Evolutionary conservation across 768 basidiomycete genomes (phyloP).

Genomic region (Panaeolus cyanescens): DNA sequence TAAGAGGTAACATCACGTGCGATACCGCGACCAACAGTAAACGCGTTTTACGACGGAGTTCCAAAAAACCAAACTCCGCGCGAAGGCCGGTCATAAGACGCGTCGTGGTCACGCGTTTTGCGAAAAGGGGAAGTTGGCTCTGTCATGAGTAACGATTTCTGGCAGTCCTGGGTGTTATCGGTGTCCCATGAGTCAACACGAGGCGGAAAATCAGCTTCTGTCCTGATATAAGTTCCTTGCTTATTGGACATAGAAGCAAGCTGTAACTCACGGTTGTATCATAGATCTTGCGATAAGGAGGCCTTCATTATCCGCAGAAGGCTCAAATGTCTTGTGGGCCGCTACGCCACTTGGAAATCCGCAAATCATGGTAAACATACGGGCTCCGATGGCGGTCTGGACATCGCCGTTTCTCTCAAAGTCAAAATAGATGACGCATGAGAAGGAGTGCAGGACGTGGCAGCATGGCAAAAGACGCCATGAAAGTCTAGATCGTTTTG

Average conservation of each 20-base stretch:
- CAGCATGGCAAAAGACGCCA: background rate
- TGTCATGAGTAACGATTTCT: background rate
- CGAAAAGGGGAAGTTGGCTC: constrained; percentile 6
- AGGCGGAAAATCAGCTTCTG: constrained; percentile 2
- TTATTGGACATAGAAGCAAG: background rate
- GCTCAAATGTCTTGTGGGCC: background rate
- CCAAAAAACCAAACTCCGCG: constrained; percentile 29
- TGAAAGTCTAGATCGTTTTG: background rate
- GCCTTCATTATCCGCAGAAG: background rate
- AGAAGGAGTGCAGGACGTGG: background rate
- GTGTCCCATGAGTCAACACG: background rate
- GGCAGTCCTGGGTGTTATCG: background rate
- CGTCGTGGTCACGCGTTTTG: constrained; percentile 32
- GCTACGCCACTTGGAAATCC: background rate
- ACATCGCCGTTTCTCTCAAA: background rate
- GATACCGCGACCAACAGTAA: constrained; percentile 33
- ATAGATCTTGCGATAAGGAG: background rate
- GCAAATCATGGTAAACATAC: background rate
- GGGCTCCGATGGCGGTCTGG: background rate
- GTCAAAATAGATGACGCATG: background rate
- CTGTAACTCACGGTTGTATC: background rate
- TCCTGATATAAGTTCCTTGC: constrained; percentile 1
- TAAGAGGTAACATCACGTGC: constrained; percentile 46
- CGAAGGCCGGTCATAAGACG: constrained; percentile 27
- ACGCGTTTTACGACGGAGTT: constrained; percentile 46